Evolutionary conservation across 2,329 filamentous ascomycete species (phyloP).

Genomic region (Trichoderma brevicompactum): DNA sequence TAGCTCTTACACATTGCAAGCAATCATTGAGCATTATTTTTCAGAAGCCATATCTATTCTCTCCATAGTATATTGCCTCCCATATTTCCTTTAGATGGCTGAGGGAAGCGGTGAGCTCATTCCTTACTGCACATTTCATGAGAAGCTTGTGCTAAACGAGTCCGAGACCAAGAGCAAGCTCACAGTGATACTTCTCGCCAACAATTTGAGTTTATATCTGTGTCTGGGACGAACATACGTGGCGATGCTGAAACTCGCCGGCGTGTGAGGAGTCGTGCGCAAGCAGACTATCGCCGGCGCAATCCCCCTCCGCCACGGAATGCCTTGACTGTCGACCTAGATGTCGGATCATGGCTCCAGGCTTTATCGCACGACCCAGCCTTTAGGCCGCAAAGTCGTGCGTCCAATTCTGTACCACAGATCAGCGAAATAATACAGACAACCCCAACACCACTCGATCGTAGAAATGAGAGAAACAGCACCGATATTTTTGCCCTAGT

Average conservation of each 20-base stretch:
- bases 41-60: neutral
- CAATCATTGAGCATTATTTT: neutral
- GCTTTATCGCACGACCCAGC: constrained; percentile 5
- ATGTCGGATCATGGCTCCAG: constrained; percentile 22
- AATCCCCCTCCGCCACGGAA: constrained; percentile 16
- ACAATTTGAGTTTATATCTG: constrained; percentile 21
- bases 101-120: neutral
- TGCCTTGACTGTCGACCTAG: constrained; percentile 17
- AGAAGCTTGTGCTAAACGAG: neutral
- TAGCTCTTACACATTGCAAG: neutral
- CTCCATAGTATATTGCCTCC: too few species aligned
- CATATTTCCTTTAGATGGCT: neutral
- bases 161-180: neutral
- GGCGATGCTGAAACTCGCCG: constrained; percentile 19
- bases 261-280: constrained; percentile 18
- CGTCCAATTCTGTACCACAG: neutral
- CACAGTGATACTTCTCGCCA: neutral
- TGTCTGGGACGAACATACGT: constrained; percentile 18
- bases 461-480: neutral
- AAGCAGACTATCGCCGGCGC: constrained; percentile 21
- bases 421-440: neutral
- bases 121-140: too few species aligned
- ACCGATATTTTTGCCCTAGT: neutral
- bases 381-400: neutral
- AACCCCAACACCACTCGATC: too few species aligned